Conservation (phyloP, 2,329 filamentous ascomycete genomes). For the Colletotrichum sp. region DNA sequence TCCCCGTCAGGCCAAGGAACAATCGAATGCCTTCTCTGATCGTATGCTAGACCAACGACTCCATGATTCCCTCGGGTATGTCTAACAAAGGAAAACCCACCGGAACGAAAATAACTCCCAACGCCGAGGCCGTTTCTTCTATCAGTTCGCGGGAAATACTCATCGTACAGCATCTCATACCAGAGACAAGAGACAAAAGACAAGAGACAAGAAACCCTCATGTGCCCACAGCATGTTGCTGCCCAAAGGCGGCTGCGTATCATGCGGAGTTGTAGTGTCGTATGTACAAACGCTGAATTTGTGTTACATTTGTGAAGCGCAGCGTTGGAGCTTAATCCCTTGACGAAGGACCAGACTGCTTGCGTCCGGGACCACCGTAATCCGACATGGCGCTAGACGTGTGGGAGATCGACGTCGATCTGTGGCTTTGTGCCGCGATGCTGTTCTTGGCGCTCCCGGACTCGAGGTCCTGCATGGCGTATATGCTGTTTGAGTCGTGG, state of each 20-base stretch:
- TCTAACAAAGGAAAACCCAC: background rate
- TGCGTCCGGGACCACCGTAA: background rate
- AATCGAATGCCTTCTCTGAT: background rate
- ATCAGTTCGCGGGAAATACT: background rate
- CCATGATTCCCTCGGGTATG: background rate
- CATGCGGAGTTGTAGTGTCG: background rate
- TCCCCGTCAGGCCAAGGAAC: background rate
- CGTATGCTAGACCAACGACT: background rate
- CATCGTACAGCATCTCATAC: background rate
- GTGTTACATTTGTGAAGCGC: background rate
- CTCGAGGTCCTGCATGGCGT: slow-evolving; percentile 5
- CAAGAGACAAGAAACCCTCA: background rate
- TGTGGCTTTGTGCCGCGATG: background rate
- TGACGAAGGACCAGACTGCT: background rate
- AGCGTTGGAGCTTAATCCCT: background rate
- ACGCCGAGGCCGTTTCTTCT: background rate
- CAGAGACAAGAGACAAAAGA: background rate
- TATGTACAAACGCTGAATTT: background rate
- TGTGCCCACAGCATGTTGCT: background rate
- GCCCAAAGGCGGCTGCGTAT: background rate
- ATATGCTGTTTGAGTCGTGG: background rate
- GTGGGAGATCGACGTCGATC: slow-evolving; percentile 5
- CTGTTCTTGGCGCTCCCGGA: background rate
- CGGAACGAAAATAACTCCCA: background rate
- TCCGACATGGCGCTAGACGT: background rate